Evolutionary conservation across 805 yeast genomes (phyloP).

Genomic region (Lipomyces kockii): DNA sequence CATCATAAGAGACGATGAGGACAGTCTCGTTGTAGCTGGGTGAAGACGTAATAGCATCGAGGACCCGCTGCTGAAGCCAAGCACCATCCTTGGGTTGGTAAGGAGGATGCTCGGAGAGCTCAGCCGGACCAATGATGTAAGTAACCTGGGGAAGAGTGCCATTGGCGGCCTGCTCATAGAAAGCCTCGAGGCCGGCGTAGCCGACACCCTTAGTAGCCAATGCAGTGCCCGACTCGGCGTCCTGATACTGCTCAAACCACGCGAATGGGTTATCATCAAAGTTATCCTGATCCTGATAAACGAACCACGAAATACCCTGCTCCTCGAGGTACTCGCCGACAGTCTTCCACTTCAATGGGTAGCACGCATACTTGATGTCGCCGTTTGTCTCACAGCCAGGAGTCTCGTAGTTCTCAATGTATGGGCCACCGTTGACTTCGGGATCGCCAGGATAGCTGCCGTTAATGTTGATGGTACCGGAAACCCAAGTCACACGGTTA

Average conservation of each 20-base stretch:
- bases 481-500: conserved; percentile 39
- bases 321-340: conserved; percentile 35
- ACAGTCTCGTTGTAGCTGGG: conserved; percentile 38
- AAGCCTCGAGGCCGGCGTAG: conserved; percentile 33
- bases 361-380: conserved; percentile 33
- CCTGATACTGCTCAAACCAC: conserved; percentile 35
- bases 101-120: conserved; percentile 40
- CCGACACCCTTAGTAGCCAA: conserved; percentile 36
- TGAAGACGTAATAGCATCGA: conserved; percentile 34
- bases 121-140: conserved; percentile 37
- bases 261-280: conserved; percentile 37
- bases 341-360: conserved; percentile 40
- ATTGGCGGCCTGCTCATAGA: conserved; percentile 36
- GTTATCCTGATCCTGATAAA: conserved; percentile 36
- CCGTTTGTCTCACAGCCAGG: conserved; percentile 19
- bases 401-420: conserved; percentile 36
- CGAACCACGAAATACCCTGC: conserved; percentile 36
- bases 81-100: conserved; percentile 38
- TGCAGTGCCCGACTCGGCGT: conserved; percentile 18
- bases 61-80: conserved; percentile 35
- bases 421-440: conserved; percentile 36
- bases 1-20: conserved; percentile 39
- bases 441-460: conserved; percentile 37
- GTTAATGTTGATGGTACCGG: conserved; percentile 38
- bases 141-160: conserved; percentile 40